phyloP scores from a whole-genome alignment of 805 yeast species.

The Yamadazyma paraphyllophila region DNA sequence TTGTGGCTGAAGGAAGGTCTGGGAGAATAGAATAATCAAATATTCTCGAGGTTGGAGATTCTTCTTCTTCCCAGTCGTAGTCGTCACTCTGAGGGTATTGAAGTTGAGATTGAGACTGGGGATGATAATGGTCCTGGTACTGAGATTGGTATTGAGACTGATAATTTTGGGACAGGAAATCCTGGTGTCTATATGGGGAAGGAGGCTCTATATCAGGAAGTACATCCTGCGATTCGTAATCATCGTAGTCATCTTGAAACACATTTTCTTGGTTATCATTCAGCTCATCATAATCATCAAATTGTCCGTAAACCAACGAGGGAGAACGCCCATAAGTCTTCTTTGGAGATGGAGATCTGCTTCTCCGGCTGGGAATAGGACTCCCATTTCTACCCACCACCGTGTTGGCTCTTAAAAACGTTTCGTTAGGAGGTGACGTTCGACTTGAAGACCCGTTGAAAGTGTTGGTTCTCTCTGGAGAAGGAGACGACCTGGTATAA shows the following conservation, averaged over 20 bases:
- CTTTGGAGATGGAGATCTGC: conserved; percentile 30
- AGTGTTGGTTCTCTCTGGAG: conserved; percentile 7
- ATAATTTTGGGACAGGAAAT: background rate
- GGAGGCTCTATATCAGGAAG: background rate
- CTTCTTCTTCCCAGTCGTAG: conserved; percentile 2
- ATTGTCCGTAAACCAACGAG: conserved; percentile 16
- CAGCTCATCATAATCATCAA: background rate
- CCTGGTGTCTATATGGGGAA: background rate
- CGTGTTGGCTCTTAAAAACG: conserved; percentile 3
- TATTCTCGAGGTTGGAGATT: conserved; percentile 13
- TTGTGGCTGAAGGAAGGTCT: conserved; percentile 24
- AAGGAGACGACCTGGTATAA: background rate
- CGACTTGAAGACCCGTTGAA: conserved; percentile 1
- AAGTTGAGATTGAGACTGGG: background rate
- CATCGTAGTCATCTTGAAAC: background rate
- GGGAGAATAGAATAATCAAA: conserved; percentile 26
- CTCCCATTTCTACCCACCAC: background rate
- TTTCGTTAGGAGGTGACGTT: background rate
- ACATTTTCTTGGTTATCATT: background rate
- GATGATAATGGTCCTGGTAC: background rate
- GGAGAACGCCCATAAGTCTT: conserved; percentile 24
- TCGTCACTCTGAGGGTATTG: background rate
- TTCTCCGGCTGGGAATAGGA: background rate
- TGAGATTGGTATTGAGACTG: background rate
- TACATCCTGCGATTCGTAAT: background rate